phyloP scores from a whole-genome alignment of 805 yeast genomes.

The Sugiyamaella lignohabitans region DNA sequence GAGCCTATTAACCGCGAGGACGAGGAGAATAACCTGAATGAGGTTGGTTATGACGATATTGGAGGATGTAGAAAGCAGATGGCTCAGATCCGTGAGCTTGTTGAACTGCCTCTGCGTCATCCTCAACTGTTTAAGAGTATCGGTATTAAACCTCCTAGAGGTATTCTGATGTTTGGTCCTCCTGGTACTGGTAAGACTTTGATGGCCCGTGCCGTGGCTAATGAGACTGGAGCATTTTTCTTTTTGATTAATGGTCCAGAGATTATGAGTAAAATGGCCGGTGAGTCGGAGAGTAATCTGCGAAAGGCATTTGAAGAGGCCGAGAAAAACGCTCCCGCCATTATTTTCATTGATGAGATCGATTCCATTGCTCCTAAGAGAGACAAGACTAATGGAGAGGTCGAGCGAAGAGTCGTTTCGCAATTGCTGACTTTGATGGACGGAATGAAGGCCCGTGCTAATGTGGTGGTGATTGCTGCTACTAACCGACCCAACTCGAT shows the following conservation, averaged over 20 bases:
- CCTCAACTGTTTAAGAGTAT: constrained; percentile 96
- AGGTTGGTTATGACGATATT: constrained; percentile 97
- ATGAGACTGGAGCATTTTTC: constrained; percentile 98
- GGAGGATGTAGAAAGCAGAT: constrained; percentile 99
- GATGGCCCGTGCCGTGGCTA: constrained; percentile 99
- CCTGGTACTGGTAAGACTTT: constrained; percentile 99
- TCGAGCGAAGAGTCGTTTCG: constrained; percentile 97
- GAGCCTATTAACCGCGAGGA: constrained; percentile 98
- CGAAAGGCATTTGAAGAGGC: constrained; percentile 99
- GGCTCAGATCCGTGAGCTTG: constrained; percentile 99
- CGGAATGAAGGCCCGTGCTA: constrained; percentile 99
- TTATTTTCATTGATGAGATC: constrained; percentile 96
- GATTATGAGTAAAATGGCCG: constrained; percentile 99
- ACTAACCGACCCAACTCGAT: constrained; percentile 83
- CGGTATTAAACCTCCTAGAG: constrained; percentile 98
- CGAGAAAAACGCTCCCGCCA: constrained; percentile 96
- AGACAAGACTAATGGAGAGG: constrained; percentile 99
- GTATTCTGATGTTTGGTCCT: constrained; percentile 90
- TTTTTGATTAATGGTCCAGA: constrained; percentile 98
- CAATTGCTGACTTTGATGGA: constrained; percentile 97
- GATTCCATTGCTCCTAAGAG: constrained; percentile 99
- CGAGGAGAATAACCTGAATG: constrained; percentile 92
- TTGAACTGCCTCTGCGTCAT: constrained; percentile 95
- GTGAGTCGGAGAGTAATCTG: constrained; percentile 95
- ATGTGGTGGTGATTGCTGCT: constrained; percentile 97